A percentile compares a stretch with the other conserved stretches of the same genome.
Evolutionary conservation across 176 grass and related monocot genomes (phyloP).

Genomic region (Oryza longistaminata): DNA sequence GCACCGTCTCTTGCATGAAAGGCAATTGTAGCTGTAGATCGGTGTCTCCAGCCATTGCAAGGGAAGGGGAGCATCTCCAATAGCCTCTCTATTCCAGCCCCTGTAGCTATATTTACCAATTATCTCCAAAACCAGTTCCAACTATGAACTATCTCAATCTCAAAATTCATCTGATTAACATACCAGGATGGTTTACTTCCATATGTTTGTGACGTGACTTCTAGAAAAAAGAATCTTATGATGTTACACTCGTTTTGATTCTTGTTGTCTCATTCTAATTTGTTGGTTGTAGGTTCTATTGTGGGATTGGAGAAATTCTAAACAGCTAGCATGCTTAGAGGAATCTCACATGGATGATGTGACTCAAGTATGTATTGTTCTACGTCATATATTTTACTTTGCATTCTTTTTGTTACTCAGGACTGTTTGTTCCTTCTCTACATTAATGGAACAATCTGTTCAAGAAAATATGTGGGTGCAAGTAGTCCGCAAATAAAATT

Average conservation of each 20-base stretch:
- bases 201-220: background rate
- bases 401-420: background rate
- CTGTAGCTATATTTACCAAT: too few relatives aligned
- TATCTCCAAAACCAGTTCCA: too few relatives aligned
- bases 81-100: too few relatives aligned
- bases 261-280: conserved; percentile 6
- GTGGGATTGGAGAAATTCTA: conserved; percentile 96
- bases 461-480: background rate
- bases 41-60: too few relatives aligned
- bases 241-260: background rate
- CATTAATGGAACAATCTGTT: background rate
- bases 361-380: conserved; percentile 59
- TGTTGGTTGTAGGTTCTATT: conserved; percentile 63
- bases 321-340: conserved; percentile 78
- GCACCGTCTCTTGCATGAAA: too few relatives aligned
- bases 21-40: too few relatives aligned
- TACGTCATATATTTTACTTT: background rate
- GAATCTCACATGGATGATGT: conserved; percentile 94
- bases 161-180: background rate
- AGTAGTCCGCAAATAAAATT: background rate
- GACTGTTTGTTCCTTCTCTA: background rate
- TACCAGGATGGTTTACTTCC: background rate
- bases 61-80: too few relatives aligned
- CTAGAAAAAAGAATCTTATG: background rate
- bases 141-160: too few relatives aligned